Evolutionary conservation across 2,329 filamentous ascomycete genomes (phyloP).

Genomic region (Epicoccum sorghinum): DNA sequence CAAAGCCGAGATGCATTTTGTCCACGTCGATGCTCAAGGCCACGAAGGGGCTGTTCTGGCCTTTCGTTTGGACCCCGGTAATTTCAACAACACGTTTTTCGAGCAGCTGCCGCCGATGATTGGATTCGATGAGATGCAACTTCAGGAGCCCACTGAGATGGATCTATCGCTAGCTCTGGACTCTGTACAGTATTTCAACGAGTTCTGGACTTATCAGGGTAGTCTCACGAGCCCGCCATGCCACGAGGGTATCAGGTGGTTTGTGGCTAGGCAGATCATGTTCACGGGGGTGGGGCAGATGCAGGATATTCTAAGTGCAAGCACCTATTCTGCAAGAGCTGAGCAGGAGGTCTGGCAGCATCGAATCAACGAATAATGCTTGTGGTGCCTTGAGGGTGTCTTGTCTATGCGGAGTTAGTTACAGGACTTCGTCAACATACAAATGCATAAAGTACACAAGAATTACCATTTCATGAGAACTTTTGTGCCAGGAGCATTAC

Average conservation of each 20-base stretch:
- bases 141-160: slow-evolving; percentile 29
- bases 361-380: slow-evolving; percentile 49
- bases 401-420: neutral
- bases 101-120: slow-evolving; percentile 51
- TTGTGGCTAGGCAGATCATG: slow-evolving; percentile 51
- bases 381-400: neutral
- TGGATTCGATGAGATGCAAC: slow-evolving; percentile 45
- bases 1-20: slow-evolving; percentile 58
- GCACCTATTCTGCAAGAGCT: slow-evolving; percentile 53
- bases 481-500: too few species aligned
- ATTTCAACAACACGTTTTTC: slow-evolving; percentile 49
- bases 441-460: too few species aligned
- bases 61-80: slow-evolving; percentile 55
- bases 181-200: slow-evolving; percentile 49
- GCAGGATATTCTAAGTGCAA: slow-evolving; percentile 53
- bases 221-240: slow-evolving; percentile 57
- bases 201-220: slow-evolving; percentile 58
- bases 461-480: too few species aligned
- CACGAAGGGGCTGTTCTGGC: slow-evolving; percentile 55
- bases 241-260: slow-evolving; percentile 56
- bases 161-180: slow-evolving; percentile 44
- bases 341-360: slow-evolving; percentile 58
- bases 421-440: too few species aligned
- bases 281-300: slow-evolving; percentile 56
- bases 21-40: slow-evolving; percentile 53